Percentiles rank a stretch among this genome's conserved stretches.
Evolutionary conservation across 2,329 filamentous ascomycete genomes (phyloP).

Genomic region (Colletotrichum sp.): DNA sequence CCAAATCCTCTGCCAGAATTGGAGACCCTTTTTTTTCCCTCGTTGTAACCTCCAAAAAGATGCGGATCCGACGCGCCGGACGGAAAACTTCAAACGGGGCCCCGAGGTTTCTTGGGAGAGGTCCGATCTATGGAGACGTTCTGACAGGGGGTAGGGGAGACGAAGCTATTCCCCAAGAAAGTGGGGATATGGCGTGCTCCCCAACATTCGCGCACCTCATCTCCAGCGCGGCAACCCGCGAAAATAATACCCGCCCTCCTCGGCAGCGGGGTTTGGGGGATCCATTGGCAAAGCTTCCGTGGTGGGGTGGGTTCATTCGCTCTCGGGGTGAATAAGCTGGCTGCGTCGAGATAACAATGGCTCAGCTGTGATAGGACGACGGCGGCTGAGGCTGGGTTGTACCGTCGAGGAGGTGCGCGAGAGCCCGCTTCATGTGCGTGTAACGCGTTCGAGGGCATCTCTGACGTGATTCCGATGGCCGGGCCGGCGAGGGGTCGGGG

Average conservation of each 20-base stretch:
- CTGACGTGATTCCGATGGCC: slow-evolving; percentile 19
- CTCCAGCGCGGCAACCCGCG: not conserved
- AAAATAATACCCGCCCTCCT: not conserved
- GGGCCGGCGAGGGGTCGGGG: not conserved
- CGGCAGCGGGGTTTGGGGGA: not conserved
- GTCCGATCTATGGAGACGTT: slow-evolving; percentile 1
- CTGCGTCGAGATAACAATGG: slow-evolving; percentile 10
- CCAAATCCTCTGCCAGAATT: not conserved
- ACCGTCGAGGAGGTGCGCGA: not conserved
- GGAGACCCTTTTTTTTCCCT: not conserved
- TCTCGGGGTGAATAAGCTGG: not conserved
- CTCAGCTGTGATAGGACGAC: slow-evolving; percentile 8
- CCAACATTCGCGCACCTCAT: not conserved
- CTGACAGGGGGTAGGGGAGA: not conserved
- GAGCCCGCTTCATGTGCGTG: not conserved
- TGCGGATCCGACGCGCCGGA: not conserved
- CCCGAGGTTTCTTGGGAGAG: not conserved
- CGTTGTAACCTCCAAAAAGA: not conserved
- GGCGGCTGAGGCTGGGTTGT: not conserved
- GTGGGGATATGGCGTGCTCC: slow-evolving; percentile 24
- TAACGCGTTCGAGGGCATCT: slow-evolving; percentile 12
- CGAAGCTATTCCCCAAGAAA: slow-evolving; percentile 19
- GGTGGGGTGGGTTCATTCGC: not conserved
- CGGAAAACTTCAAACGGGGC: not conserved
- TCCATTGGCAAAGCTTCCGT: not conserved